A percentile compares a stretch with the other conserved stretches of the same genome.
These are phyloP conservation scores for Rhynchospora tenuis DNA, from an alignment of 176 grass and related monocot genomes.

Conservation along the genomic window DNA sequence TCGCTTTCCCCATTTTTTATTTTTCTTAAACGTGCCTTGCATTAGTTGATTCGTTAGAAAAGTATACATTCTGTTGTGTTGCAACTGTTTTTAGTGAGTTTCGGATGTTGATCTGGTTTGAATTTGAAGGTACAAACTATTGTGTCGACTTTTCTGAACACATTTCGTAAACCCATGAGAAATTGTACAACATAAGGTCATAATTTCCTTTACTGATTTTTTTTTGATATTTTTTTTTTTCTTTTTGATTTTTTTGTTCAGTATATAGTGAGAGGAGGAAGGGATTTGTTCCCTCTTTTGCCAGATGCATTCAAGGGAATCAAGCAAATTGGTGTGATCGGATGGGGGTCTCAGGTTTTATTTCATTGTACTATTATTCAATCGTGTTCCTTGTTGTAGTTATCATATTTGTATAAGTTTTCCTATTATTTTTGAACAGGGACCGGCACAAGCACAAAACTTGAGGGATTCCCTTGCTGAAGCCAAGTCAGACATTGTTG, in stretches of 20 bases:
- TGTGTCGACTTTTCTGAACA: background rate
- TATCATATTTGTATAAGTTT: background rate
- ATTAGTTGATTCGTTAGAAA: background rate
- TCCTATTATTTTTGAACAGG: conserved; percentile 28
- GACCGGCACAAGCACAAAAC: conserved; percentile 90
- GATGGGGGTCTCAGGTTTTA: conserved; percentile 86
- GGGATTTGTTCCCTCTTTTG: conserved; percentile 81
- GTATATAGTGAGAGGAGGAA: conserved; percentile 85
- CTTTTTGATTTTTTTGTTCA: background rate
- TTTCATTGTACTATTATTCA: background rate
- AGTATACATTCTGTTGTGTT: background rate
- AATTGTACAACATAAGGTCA: background rate
- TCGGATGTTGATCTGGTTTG: background rate
- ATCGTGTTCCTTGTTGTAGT: background rate
- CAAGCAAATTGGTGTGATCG: conserved; percentile 83
- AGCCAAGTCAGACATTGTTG: conserved; percentile 80
- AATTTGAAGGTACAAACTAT: background rate
- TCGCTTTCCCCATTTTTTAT: background rate
- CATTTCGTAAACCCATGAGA: background rate
- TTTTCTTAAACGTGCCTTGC: background rate
- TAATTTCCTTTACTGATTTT: background rate
- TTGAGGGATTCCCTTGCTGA: conserved; percentile 75
- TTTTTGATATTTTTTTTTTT: background rate
- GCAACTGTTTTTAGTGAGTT: background rate
- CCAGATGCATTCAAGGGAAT: conserved; percentile 84